These are phyloP conservation scores for Teratosphaeria epicoccoides DNA, from an alignment of 2,329 filamentous ascomycete genomes.

Conservation along the genomic window DNA sequence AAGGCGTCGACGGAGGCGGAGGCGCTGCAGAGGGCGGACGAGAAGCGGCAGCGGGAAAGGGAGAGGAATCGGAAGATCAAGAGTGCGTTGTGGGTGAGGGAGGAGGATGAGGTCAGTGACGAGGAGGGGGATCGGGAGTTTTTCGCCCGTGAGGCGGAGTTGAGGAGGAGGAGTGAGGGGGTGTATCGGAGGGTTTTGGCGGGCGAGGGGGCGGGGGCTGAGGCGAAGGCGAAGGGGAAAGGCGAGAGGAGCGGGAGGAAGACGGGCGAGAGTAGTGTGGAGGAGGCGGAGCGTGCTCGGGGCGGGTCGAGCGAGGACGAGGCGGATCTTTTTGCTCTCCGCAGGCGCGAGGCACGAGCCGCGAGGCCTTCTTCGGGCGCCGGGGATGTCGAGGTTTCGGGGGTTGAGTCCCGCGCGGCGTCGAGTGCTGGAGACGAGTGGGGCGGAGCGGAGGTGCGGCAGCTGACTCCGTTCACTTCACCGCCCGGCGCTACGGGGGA, in stretches of 20 bases:
- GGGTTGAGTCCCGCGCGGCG: not conserved
- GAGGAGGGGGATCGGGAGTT: conserved; percentile 63
- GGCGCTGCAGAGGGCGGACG: conserved; percentile 48
- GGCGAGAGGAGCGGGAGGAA: conserved; percentile 22
- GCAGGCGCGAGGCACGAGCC: no score
- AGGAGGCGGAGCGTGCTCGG: conserved; percentile 10
- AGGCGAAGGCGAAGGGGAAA: conserved; percentile 16
- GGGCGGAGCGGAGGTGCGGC: conserved; percentile 2
- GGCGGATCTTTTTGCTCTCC: no score
- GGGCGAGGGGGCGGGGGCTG: conserved; percentile 16
- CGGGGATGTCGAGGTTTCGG: not conserved
- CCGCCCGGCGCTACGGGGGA: no score
- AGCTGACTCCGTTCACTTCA: conserved; percentile 14
- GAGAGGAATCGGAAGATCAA: conserved; percentile 74
- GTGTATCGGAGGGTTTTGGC: conserved; percentile 40
- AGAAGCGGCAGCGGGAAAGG: conserved; percentile 56
- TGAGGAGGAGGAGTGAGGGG: conserved; percentile 47
- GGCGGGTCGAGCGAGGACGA: conserved; percentile 2
- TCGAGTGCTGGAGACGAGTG: not conserved
- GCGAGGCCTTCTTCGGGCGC: no score
- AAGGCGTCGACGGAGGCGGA: conserved; percentile 55
- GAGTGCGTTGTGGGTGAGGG: conserved; percentile 68
- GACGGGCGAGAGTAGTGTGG: conserved; percentile 11
- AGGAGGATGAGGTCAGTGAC: conserved; percentile 83
- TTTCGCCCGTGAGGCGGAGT: conserved; percentile 62